Conservation (phyloP, 1,139 yeast species). For the Keqinozyma sinolaborantium region DNA sequence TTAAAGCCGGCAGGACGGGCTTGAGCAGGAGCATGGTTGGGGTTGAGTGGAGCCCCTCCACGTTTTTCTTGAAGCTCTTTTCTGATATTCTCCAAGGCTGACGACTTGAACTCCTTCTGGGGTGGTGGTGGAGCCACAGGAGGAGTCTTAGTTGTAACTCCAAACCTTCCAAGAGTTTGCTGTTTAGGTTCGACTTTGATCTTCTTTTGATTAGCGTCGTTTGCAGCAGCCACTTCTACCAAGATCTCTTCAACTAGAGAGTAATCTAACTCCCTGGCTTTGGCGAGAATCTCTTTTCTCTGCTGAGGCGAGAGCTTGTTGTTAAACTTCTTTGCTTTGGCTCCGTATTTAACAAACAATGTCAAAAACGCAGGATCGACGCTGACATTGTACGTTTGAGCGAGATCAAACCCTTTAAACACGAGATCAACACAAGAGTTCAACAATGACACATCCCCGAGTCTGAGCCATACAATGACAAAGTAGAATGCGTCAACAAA, state of each 20-base stretch:
- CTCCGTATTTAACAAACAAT: slow-evolving; percentile 57
- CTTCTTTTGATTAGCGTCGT: slow-evolving; percentile 11
- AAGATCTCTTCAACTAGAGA: slow-evolving; percentile 51
- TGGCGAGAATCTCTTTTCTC: slow-evolving; percentile 50
- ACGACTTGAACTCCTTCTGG: slow-evolving; percentile 27
- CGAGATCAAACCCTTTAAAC: slow-evolving; percentile 61
- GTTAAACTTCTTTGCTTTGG: slow-evolving; percentile 61
- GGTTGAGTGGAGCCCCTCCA: slow-evolving; percentile 15
- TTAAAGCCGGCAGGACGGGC: slow-evolving; percentile 87
- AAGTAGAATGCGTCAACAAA: slow-evolving; percentile 52
- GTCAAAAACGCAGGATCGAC: slow-evolving; percentile 50
- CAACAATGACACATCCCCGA: slow-evolving; percentile 74
- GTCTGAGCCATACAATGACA: slow-evolving; percentile 74
- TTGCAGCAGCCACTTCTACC: slow-evolving; percentile 21
- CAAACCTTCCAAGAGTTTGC: slow-evolving; percentile 49
- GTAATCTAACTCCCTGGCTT: slow-evolving; percentile 53
- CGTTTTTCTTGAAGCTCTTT: slow-evolving; percentile 26
- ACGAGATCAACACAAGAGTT: slow-evolving; percentile 74
- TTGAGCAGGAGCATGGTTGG: slow-evolving; percentile 48
- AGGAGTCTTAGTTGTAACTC: slow-evolving; percentile 32
- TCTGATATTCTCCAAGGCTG: slow-evolving; percentile 39
- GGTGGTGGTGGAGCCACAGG: slow-evolving; percentile 41
- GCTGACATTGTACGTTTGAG: slow-evolving; percentile 46
- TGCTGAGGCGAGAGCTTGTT: slow-evolving; percentile 63
- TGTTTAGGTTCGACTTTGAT: slow-evolving; percentile 33